Evolutionary conservation across 148 eudicot species (phyloP).

Genomic region (Silene latifolia): DNA sequence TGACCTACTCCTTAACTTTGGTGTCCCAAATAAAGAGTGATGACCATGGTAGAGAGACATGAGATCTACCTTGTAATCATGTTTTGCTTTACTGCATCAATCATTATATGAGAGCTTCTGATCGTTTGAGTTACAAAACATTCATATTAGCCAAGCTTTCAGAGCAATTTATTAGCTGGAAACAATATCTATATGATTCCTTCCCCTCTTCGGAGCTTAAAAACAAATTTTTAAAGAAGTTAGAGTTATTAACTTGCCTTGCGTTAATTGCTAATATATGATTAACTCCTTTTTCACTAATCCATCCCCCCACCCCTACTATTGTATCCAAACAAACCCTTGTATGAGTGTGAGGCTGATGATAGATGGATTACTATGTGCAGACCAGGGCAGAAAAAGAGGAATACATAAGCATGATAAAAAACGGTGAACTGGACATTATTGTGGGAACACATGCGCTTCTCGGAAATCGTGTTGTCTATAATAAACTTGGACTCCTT

Average conservation of each 20-base stretch:
- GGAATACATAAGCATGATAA: conserved; percentile 63
- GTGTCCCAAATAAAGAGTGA: background rate
- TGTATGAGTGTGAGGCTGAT: conserved; percentile 6
- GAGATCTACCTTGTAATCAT: conserved; percentile 1
- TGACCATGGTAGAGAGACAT: background rate
- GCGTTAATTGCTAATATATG: background rate
- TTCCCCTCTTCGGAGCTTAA: background rate
- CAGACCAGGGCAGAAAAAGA: conserved; percentile 90
- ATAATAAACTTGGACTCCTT: conserved; percentile 86
- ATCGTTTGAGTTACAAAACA: background rate
- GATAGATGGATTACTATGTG: conserved; percentile 26
- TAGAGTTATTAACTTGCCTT: background rate
- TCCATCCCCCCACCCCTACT: background rate
- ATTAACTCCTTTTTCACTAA: background rate
- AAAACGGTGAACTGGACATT: conserved; percentile 70
- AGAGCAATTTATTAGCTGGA: background rate
- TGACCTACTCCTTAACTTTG: background rate
- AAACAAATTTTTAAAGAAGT: background rate
- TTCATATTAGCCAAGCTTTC: background rate
- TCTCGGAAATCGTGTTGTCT: conserved; percentile 82
- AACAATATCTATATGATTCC: background rate
- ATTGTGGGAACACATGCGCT: conserved; percentile 94
- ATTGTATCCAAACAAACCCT: background rate
- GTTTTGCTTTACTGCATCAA: background rate
- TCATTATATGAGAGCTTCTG: background rate